phyloP scores from a whole-genome alignment of 257 asterid genomes.

The Forsythia viridissima region DNA sequence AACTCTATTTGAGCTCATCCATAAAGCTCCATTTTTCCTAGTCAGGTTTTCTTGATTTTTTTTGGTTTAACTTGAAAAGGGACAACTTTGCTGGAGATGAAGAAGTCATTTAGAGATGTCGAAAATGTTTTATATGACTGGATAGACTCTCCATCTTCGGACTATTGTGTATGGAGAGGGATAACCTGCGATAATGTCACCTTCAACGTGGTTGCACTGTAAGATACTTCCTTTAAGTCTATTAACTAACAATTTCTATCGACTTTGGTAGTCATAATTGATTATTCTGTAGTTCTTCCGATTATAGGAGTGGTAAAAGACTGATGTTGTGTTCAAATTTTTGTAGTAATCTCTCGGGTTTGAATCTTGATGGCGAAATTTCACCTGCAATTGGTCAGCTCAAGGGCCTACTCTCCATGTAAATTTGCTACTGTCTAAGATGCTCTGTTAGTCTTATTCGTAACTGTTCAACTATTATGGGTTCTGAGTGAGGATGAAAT shows the following conservation, averaged over 20 bases:
- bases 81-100: conserved; percentile 72
- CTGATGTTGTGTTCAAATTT: not conserved
- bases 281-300: not conserved
- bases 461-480: not conserved
- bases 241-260: not conserved
- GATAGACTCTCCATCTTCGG: conserved; percentile 84
- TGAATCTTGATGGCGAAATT: conserved; percentile 92
- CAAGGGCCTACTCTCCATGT: conserved; percentile 68
- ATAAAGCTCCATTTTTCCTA: not conserved
- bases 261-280: not conserved
- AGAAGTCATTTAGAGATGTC: conserved; percentile 87
- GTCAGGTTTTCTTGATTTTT: not conserved
- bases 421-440: not conserved
- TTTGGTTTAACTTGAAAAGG: conserved; percentile 39
- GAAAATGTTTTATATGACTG: conserved; percentile 95
- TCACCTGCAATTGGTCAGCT: conserved; percentile 92
- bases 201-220: conserved; percentile 86
- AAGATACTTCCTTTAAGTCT: conserved; percentile 29
- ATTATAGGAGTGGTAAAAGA: not conserved
- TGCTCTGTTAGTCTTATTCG: not conserved
- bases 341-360: conserved; percentile 79
- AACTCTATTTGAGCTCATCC: not conserved
- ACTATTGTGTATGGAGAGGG: conserved; percentile 94
- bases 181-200: conserved; percentile 85
- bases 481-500: not conserved